Conservation (phyloP, 352 stramenopile genomes). For the Phytophthora capsici region DNA sequence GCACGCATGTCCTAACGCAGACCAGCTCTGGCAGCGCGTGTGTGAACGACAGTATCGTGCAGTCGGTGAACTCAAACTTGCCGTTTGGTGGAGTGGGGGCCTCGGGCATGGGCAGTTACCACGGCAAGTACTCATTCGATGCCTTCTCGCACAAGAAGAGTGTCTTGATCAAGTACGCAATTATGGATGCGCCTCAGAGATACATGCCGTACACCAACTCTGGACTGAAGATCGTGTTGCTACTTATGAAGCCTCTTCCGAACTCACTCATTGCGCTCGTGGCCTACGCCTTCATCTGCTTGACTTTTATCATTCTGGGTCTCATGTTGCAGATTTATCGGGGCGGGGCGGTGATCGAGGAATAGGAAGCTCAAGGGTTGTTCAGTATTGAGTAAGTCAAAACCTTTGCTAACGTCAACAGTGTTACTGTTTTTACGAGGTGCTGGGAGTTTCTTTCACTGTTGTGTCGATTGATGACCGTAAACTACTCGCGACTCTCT, state of each 20-base stretch:
- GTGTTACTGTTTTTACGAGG: background rate
- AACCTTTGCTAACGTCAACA: background rate
- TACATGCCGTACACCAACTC: conserved; percentile 70
- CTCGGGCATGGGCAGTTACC: conserved; percentile 85
- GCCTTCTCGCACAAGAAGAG: conserved; percentile 77
- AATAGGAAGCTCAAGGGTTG: conserved; percentile 5
- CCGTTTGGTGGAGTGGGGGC: conserved; percentile 85
- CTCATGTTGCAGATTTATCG: conserved; percentile 36
- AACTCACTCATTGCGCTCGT: conserved; percentile 36
- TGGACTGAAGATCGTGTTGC: conserved; percentile 21
- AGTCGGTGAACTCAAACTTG: conserved; percentile 66
- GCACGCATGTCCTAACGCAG: conserved; percentile 39
- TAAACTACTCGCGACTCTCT: conserved; percentile 3
- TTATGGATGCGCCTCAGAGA: conserved; percentile 60
- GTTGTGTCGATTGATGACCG: conserved; percentile 3
- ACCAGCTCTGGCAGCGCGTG: conserved; percentile 62
- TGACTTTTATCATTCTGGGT: conserved; percentile 35
- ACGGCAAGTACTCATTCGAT: conserved; percentile 84
- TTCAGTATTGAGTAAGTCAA: background rate
- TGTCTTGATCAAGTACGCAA: conserved; percentile 60
- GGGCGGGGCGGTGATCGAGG: conserved; percentile 11
- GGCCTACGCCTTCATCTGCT: conserved; percentile 38
- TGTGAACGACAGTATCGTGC: conserved; percentile 88
- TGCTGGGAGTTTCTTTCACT: background rate
- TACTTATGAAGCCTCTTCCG: conserved; percentile 47